phyloP scores from a whole-genome alignment of 2,329 filamentous ascomycete species.

The Penicillium verrucosum region DNA sequence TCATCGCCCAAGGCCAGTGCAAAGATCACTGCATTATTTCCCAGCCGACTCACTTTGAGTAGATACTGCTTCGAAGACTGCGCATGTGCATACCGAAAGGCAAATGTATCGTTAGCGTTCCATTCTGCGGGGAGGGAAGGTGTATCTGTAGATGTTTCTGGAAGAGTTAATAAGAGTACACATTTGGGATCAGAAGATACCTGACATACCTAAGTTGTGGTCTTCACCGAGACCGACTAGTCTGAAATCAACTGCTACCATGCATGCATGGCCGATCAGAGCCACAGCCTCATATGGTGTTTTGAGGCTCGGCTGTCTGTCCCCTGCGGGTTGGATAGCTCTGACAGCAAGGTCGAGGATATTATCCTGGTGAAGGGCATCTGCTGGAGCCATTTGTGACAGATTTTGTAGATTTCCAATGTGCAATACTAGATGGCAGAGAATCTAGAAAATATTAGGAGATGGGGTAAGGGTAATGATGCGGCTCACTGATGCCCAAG shows the following conservation, averaged over 20 bases:
- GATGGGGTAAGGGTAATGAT: not conserved
- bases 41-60: slow-evolving; percentile 76
- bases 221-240: slow-evolving; percentile 83
- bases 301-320: slow-evolving; percentile 32
- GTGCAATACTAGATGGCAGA: not conserved
- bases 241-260: slow-evolving; percentile 75
- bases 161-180: not conserved
- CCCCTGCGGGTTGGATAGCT: slow-evolving; percentile 30
- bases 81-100: slow-evolving; percentile 81
- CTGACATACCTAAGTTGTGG: slow-evolving; percentile 60
- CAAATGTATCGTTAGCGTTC: slow-evolving; percentile 71
- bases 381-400: slow-evolving; percentile 21
- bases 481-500: not conserved
- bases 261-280: slow-evolving; percentile 77
- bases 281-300: slow-evolving; percentile 74
- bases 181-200: not conserved
- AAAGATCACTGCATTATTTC: slow-evolving; percentile 77
- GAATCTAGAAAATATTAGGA: not conserved
- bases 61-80: slow-evolving; percentile 84
- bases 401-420: not conserved
- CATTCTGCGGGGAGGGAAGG: slow-evolving; percentile 67
- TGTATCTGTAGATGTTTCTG: slow-evolving; percentile 30
- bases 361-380: slow-evolving; percentile 24
- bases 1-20: slow-evolving; percentile 78
- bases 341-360: slow-evolving; percentile 33